A percentile compares a stretch with the other conserved stretches of the same genome.
Evolutionary conservation across 1,284 basidiomycete genomes (phyloP).

Genomic region (Inonotus obliquus): DNA sequence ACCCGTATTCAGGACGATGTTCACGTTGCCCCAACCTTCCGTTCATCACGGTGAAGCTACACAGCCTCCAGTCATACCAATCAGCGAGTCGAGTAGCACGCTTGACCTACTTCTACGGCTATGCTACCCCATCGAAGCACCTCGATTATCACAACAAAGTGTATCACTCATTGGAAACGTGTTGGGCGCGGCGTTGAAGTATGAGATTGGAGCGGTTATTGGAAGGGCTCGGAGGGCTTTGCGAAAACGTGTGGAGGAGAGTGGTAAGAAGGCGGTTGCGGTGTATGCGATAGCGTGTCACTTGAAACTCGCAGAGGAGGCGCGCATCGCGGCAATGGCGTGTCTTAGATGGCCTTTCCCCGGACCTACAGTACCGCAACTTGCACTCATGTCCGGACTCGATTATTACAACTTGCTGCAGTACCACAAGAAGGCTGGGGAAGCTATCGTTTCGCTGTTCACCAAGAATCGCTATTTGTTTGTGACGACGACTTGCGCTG

Average conservation of each 20-base stretch:
- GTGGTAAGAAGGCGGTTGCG: neutral
- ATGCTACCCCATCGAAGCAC: slow-evolving; percentile 34
- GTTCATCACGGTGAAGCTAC: slow-evolving; percentile 32
- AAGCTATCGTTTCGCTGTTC: neutral
- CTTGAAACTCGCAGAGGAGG: slow-evolving; percentile 4
- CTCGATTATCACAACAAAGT: neutral
- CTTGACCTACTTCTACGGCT: slow-evolving; percentile 50
- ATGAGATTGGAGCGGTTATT: slow-evolving; percentile 29
- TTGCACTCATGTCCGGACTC: neutral
- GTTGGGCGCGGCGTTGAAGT: slow-evolving; percentile 33
- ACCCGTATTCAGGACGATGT: slow-evolving; percentile 26
- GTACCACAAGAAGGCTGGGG: neutral
- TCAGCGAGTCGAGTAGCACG: slow-evolving; percentile 36
- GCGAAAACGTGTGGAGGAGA: neutral
- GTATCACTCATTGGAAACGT: slow-evolving; percentile 19
- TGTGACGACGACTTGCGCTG: neutral
- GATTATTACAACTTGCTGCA: slow-evolving; percentile 5
- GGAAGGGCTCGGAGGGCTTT: neutral
- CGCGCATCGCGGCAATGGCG: slow-evolving; percentile 2
- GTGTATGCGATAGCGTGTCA: slow-evolving; percentile 8
- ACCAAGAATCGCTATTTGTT: neutral
- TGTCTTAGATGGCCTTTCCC: slow-evolving; percentile 5
- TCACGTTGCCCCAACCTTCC: slow-evolving; percentile 22
- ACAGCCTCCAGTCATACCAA: slow-evolving; percentile 36
- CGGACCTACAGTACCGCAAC: neutral